phyloP scores from a whole-genome alignment of 108 stramenopile species.

The Aurantiochytrium sp. region DNA sequence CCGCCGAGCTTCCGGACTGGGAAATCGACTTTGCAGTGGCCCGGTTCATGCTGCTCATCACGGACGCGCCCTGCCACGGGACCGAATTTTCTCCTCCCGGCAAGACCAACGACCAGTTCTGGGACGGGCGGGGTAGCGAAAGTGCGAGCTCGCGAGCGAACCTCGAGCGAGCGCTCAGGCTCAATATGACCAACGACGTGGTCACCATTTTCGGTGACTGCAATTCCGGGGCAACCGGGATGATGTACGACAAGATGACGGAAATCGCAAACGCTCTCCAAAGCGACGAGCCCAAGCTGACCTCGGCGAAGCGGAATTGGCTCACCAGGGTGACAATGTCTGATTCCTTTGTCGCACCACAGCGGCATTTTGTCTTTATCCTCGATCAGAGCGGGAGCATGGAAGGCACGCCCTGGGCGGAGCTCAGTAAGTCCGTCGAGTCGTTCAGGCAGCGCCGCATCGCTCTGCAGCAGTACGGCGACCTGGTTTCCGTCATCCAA shows the following conservation, averaged over 20 bases:
- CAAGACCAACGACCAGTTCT: background rate
- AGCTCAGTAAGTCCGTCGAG: background rate
- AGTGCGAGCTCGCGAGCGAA: background rate
- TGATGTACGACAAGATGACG: background rate
- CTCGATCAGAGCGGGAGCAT: conserved; percentile 25
- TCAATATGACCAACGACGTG: background rate
- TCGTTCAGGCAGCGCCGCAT: background rate
- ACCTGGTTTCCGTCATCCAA: background rate
- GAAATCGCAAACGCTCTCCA: background rate
- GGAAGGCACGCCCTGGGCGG: background rate
- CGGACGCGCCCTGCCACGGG: conserved; percentile 24
- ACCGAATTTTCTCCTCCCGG: background rate
- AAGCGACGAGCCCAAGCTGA: background rate
- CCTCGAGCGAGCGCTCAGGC: background rate
- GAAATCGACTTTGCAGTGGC: background rate
- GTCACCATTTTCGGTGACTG: conserved; percentile 20
- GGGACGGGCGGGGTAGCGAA: background rate
- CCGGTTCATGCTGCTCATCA: background rate
- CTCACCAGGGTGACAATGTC: background rate
- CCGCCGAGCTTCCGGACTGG: background rate
- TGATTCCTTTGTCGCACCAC: background rate
- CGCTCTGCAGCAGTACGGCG: background rate
- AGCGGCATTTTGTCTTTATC: background rate
- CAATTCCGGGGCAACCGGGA: background rate
- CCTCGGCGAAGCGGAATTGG: no score